Base-by-base conservation (phyloP, 2,329 filamentous ascomycete species). In the Cordyceps tenuipes region DNA sequence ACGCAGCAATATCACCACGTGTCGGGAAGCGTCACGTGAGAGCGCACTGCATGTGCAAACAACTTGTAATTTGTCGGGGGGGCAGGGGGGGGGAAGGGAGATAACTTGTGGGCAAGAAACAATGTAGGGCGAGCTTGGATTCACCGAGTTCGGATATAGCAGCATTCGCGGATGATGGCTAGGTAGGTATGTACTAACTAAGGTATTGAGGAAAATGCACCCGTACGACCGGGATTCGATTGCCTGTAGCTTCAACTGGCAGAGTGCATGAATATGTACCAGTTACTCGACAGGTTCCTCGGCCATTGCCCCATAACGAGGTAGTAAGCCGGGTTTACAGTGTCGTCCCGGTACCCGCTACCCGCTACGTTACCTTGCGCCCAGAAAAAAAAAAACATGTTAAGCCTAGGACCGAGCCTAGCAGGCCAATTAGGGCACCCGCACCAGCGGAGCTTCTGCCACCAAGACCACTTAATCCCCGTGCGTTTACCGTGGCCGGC, bases 291-390 rank as follows among this genome's bases (percentile, higher is more conserved):
- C 26, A 36, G 49, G 43, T 54, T 48, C 50, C 57, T 60, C 57
- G 57, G 57, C n/a, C 43, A 44, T 29, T 21, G 43, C 15, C 36
- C 39, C 15, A n/a, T n/a, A n/a, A n/a, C n/a, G n/a, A n/a, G n/a
- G 23, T 23, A 12, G 43, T 39, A 36, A 34, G 50, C 31, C 57
- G 50, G 43, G 43, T 54, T 36, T 54, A 48, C 43, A 54, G 49
- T 46, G 50, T 23, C 36, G 52, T 34, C 5, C 47, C 19, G 3
- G 46, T 60, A 60, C 47, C 51, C 58, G 51, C 58, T 60, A 60
- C 47, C 51, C 58, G 51, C 58, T 55, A 60, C 58, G 46, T 51
- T 60, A 56, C 52, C 17, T 60, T 55, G 36, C 58, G 51, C 52
- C 51, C 31, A 29, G n/a, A 23, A 23, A 23, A 23, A 23, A 48